These are phyloP conservation scores for Phytophthora nicotianae DNA, from an alignment of 352 stramenopile genomes.

Conservation along the genomic window DNA sequence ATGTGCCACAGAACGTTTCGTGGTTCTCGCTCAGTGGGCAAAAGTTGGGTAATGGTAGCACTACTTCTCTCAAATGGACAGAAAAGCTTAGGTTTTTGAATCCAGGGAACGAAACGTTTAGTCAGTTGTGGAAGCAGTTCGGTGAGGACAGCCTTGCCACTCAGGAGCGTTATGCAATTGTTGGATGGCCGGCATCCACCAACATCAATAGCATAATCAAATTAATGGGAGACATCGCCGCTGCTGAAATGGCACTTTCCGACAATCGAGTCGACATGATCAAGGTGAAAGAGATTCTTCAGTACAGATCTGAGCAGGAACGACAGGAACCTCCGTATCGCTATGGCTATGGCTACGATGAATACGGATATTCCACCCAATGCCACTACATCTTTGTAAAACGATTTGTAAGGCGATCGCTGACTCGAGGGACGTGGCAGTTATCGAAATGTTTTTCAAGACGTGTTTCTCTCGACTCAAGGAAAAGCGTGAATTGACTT, in stretches of 20 bases:
- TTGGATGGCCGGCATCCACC: constrained; percentile 6
- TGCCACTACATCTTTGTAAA: background rate
- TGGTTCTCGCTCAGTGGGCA: constrained; percentile 2
- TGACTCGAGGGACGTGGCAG: background rate
- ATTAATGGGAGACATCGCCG: constrained; percentile 15
- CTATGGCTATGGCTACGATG: background rate
- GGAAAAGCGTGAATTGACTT: constrained; percentile 7
- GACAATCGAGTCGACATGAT: constrained; percentile 9
- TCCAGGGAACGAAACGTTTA: background rate
- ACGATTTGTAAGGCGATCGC: background rate
- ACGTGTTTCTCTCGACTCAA: constrained; percentile 6
- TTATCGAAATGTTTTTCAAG: constrained; percentile 5
- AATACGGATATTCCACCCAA: background rate
- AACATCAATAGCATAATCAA: constrained; percentile 1
- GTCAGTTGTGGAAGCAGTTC: background rate
- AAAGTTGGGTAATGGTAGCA: background rate
- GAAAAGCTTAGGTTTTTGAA: background rate
- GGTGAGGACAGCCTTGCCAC: background rate
- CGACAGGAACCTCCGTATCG: background rate
- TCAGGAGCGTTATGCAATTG: constrained; percentile 8
- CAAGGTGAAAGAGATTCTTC: constrained; percentile 9
- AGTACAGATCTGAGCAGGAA: background rate
- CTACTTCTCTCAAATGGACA: constrained; percentile 1
- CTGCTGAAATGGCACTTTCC: constrained; percentile 2
- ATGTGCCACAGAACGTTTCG: constrained; percentile 2